A percentile compares a stretch with the other conserved stretches of the same genome.
Conservation (phyloP, 768 basidiomycete species). For the Kwoniella newhampshirensis region DNA sequence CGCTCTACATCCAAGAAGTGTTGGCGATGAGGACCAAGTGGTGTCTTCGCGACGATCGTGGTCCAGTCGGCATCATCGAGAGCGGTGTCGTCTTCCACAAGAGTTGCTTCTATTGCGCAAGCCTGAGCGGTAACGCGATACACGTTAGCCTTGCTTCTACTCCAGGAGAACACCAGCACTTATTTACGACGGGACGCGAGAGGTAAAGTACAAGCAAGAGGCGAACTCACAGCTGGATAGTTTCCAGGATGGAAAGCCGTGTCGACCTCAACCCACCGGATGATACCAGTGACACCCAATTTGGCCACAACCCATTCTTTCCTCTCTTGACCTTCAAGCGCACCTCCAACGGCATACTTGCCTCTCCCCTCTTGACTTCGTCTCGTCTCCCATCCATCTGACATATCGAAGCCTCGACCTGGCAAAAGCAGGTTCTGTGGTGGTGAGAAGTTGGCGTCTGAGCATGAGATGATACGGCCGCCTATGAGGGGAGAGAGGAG, state of each 20-base stretch:
- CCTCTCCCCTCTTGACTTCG: slow-evolving; percentile 67
- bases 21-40: slow-evolving; percentile 82
- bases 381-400: slow-evolving; percentile 98
- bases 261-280: slow-evolving; percentile 81
- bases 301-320: slow-evolving; percentile 89
- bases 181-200: no score
- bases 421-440: slow-evolving; percentile 89
- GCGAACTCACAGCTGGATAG: slow-evolving; percentile 63
- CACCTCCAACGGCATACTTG: slow-evolving; percentile 56
- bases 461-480: slow-evolving; percentile 76
- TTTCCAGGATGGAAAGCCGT: slow-evolving; percentile 96
- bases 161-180: no score
- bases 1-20: slow-evolving; percentile 80
- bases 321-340: slow-evolving; percentile 35
- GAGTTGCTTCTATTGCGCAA: slow-evolving; percentile 33
- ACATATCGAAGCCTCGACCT: slow-evolving; percentile 84
- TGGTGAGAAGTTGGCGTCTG: slow-evolving; percentile 93
- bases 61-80: slow-evolving; percentile 65
- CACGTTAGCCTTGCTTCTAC: no score
- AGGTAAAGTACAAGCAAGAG: no score
- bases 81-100: slow-evolving; percentile 23
- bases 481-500: slow-evolving; percentile 88
- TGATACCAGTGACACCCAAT: slow-evolving; percentile 67
- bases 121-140: slow-evolving; percentile 27
- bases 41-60: slow-evolving; percentile 69